A percentile compares a stretch with the other conserved stretches of the same genome.
Evolutionary conservation across 495 filamentous ascomycete species (phyloP).

Genomic region (Penicillium lagena): DNA sequence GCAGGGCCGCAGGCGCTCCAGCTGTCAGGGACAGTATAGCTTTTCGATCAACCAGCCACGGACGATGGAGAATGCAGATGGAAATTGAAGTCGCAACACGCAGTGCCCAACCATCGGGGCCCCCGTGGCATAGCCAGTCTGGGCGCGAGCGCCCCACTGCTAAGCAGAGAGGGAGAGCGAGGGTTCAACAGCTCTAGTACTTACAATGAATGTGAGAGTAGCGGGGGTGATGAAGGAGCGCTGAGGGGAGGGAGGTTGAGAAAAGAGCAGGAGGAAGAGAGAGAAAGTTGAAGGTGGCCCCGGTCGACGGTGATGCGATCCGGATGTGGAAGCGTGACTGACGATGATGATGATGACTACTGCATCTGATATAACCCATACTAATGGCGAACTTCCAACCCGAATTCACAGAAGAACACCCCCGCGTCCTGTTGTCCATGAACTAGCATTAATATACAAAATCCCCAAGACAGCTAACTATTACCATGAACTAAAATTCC

Average conservation of each 20-base stretch:
- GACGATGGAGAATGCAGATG: too few relatives aligned
- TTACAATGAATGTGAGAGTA: too few relatives aligned
- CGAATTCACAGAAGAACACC: not conserved
- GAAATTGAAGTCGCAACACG: too few relatives aligned
- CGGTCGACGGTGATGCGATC: not conserved
- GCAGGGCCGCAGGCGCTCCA: too few relatives aligned
- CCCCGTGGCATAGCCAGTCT: too few relatives aligned
- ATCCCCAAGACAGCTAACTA: not conserved
- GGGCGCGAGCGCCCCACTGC: too few relatives aligned
- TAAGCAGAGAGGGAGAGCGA: too few relatives aligned
- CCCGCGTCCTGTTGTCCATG: not conserved
- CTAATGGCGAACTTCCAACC: conserved; percentile 11
- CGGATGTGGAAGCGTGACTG: conserved; percentile 5
- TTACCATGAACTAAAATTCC: conserved; percentile 64
- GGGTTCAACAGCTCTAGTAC: too few relatives aligned
- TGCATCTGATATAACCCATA: not conserved
- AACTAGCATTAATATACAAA: not conserved
- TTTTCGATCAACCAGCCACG: too few relatives aligned
- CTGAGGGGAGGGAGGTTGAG: not conserved
- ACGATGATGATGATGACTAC: too few relatives aligned
- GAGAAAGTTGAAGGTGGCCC: not conserved
- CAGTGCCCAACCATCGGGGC: too few relatives aligned
- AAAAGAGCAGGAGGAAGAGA: not conserved
- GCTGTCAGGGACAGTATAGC: too few relatives aligned
- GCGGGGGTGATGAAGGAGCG: not conserved